These are phyloP conservation scores for Chenopodium album DNA, from an alignment of 148 eudicot species.

Conservation along the genomic window DNA sequence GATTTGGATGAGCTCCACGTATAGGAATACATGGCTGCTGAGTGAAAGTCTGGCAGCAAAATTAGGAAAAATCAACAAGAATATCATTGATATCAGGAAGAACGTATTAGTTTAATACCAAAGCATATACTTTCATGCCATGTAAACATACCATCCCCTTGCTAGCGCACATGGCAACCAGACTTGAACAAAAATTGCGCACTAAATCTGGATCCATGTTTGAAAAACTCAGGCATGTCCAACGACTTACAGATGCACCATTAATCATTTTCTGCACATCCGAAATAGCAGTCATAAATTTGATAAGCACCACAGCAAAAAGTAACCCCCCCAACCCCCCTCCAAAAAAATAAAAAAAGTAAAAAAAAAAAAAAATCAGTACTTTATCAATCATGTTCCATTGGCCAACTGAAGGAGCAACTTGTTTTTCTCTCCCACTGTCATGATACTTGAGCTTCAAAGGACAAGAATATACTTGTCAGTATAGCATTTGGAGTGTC, in stretches of 20 bases:
- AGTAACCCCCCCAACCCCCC: no score
- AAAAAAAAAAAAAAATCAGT: neutral
- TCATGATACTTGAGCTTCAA: slow-evolving; percentile 66
- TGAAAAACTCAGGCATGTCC: slow-evolving; percentile 76
- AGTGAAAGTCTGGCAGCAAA: slow-evolving; percentile 44
- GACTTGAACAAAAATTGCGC: slow-evolving; percentile 36
- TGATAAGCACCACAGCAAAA: neutral
- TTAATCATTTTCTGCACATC: slow-evolving; percentile 69
- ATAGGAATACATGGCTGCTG: slow-evolving; percentile 40
- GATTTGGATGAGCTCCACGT: slow-evolving; percentile 20
- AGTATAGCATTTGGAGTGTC: neutral
- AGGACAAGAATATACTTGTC: slow-evolving; percentile 3
- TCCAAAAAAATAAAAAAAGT: no score
- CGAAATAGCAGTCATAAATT: neutral
- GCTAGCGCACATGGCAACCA: slow-evolving; percentile 54
- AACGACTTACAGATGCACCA: slow-evolving; percentile 50
- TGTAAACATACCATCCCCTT: slow-evolving; percentile 75
- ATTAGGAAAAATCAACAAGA: neutral
- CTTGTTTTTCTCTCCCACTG: slow-evolving; percentile 37
- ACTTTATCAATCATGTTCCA: slow-evolving; percentile 97
- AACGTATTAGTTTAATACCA: neutral
- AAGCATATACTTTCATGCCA: neutral
- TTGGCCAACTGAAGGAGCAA: slow-evolving; percentile 63
- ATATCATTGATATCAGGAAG: neutral
- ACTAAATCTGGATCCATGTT: slow-evolving; percentile 7